These are phyloP conservation scores for Phaffia rhodozyma DNA, from an alignment of 1,284 basidiomycete species.

Conservation along the genomic window DNA sequence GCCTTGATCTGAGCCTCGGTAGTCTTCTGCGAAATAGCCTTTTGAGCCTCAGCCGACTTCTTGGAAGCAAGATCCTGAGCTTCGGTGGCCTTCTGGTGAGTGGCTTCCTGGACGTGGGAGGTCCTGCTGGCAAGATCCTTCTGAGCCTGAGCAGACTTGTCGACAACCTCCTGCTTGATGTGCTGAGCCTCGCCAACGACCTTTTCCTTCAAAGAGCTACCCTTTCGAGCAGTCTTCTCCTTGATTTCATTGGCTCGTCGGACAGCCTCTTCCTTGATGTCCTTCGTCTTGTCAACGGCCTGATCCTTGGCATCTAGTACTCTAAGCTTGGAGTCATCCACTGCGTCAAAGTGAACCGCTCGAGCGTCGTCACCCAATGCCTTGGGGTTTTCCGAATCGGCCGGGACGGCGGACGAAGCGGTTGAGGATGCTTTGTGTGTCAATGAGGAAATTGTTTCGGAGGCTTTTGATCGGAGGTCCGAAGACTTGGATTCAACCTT, in stretches of 20 bases:
- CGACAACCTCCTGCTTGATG: not conserved
- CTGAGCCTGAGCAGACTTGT: not conserved
- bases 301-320: conserved; percentile 5
- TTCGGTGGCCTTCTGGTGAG: conserved; percentile 6
- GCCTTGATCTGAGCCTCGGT: conserved; percentile 14
- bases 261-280: conserved; percentile 6
- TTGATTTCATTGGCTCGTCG: conserved; percentile 25
- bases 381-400: conserved; percentile 23
- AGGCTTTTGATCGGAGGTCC: conserved; percentile 6
- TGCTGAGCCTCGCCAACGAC: not conserved
- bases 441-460: not conserved
- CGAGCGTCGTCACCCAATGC: conserved; percentile 13
- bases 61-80: conserved; percentile 19
- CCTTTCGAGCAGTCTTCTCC: conserved; percentile 21
- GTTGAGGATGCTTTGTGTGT: conserved; percentile 13
- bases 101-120: not conserved
- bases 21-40: conserved; percentile 20
- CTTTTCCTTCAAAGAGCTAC: not conserved
- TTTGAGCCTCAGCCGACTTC: conserved; percentile 33
- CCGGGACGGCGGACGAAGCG: conserved; percentile 17
- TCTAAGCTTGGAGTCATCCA: conserved; percentile 11
- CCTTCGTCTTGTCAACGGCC: not conserved
- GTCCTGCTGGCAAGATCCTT: not conserved
- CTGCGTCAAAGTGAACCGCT: conserved; percentile 3
- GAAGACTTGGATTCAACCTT: conserved; percentile 22